Conservation (phyloP, 2,329 filamentous ascomycete genomes). For the Pseudocercospora eumusae region DNA sequence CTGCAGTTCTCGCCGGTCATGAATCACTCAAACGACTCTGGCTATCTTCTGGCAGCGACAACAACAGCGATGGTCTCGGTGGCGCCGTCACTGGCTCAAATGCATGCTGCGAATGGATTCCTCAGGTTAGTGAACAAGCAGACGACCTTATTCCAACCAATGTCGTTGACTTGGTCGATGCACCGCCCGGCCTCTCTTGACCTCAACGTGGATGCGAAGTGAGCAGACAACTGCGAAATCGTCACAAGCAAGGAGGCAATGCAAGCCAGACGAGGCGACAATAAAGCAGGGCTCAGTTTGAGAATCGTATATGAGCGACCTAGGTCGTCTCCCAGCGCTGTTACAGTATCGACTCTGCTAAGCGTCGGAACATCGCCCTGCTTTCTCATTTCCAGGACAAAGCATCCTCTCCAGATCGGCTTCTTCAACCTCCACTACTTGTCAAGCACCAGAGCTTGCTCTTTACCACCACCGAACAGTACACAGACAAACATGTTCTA, state of each 20-base stretch:
- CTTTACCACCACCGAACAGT: background rate
- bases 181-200: background rate
- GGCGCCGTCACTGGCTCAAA: background rate
- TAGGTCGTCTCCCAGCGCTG: too few relatives aligned
- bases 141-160: background rate
- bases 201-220: background rate
- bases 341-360: too few relatives aligned
- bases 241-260: background rate
- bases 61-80: background rate
- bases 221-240: background rate
- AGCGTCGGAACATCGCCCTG: background rate
- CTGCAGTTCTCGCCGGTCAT: background rate
- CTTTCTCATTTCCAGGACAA: too few relatives aligned
- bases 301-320: background rate
- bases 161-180: background rate
- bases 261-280: background rate
- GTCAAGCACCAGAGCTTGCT: background rate
- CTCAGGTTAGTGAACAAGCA: background rate
- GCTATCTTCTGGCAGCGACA: background rate
- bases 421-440: background rate
- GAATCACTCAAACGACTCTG: background rate
- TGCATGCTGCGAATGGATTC: background rate
- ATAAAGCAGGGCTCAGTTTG: background rate
- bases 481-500: background rate
- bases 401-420: background rate